phyloP scores from a whole-genome alignment of 345 rosid genomes.

The Eucalyptus erythrocorys region DNA sequence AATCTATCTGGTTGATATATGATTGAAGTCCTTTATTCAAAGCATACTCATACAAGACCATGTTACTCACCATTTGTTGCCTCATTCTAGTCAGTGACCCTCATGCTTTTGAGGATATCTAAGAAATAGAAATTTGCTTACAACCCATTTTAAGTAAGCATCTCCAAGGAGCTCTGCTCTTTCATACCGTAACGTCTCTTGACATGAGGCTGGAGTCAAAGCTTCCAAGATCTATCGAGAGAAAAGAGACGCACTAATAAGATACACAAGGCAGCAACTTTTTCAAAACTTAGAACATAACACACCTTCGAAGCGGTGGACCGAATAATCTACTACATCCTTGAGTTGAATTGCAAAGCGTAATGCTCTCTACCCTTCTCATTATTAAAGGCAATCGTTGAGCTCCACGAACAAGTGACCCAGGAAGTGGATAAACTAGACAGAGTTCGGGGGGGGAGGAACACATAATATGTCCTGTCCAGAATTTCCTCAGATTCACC shows the following conservation, averaged over 20 bases:
- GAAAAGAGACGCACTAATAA: background rate
- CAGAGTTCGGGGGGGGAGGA: slow-evolving; percentile 96
- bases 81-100: slow-evolving; percentile 99
- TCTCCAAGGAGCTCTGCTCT: slow-evolving; percentile 99
- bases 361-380: slow-evolving; percentile 97
- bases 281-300: background rate
- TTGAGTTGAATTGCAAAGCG: slow-evolving; percentile 83
- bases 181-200: slow-evolving; percentile 96
- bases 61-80: slow-evolving; percentile 96
- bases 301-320: slow-evolving; percentile 81
- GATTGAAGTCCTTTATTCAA: slow-evolving; percentile 82
- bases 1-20: slow-evolving; percentile 95
- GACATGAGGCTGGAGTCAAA: slow-evolving; percentile 97
- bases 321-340: slow-evolving; percentile 48
- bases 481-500: slow-evolving; percentile 73
- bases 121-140: slow-evolving; percentile 85
- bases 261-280: background rate
- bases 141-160: slow-evolving; percentile 98
- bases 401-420: slow-evolving; percentile 93
- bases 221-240: slow-evolving; percentile 78
- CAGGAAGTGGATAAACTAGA: slow-evolving; percentile 87
- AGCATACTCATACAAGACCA: slow-evolving; percentile 83
- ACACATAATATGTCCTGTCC: slow-evolving; percentile 86
- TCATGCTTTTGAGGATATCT: slow-evolving; percentile 97
- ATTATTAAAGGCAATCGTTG: slow-evolving; percentile 94